phyloP scores from a whole-genome alignment of 2,329 filamentous ascomycete genomes.

The Diaporthe citri region DNA sequence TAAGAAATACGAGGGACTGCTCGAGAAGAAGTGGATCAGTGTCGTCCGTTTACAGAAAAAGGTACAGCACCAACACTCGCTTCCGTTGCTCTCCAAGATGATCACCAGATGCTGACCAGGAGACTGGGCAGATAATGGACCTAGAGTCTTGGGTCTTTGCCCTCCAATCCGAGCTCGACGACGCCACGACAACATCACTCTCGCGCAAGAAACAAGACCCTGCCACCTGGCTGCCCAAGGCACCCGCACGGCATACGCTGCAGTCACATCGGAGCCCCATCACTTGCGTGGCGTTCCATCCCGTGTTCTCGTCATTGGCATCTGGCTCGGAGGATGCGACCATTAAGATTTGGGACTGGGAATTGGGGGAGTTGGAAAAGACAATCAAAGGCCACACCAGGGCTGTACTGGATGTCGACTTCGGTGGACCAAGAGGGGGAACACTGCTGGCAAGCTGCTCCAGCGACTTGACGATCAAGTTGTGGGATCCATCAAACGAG shows the following conservation, averaged over 20 bases:
- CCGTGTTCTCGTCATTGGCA: conserved; percentile 89
- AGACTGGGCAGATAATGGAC: conserved; percentile 83
- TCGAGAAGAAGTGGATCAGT: conserved; percentile 99
- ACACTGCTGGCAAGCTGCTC: conserved; percentile 86
- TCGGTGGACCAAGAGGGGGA: conserved; percentile 84
- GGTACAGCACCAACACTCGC: conserved; percentile 58
- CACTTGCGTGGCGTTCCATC: conserved; percentile 92
- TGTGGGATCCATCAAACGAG: conserved; percentile 92
- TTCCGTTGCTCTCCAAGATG: conserved; percentile 41
- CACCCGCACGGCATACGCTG: conserved; percentile 83
- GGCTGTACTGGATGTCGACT: conserved; percentile 89
- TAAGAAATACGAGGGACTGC: conserved; percentile 93
- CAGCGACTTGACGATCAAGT: conserved; percentile 91
- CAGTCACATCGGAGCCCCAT: conserved; percentile 86
- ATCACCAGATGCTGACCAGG: conserved; percentile 33
- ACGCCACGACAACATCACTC: conserved; percentile 80
- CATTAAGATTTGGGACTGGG: conserved; percentile 99
- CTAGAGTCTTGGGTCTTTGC: conserved; percentile 80
- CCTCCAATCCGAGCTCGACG: conserved; percentile 87
- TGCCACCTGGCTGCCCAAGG: conserved; percentile 85
- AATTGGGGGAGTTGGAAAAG: conserved; percentile 88
- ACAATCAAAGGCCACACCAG: conserved; percentile 95
- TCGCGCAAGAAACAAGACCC: conserved; percentile 87
- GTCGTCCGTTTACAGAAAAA: conserved; percentile 96
- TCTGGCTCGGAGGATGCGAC: conserved; percentile 93